Evolutionary conservation across 768 basidiomycete species (phyloP).

Genomic region (Arthromyces matolae): DNA sequence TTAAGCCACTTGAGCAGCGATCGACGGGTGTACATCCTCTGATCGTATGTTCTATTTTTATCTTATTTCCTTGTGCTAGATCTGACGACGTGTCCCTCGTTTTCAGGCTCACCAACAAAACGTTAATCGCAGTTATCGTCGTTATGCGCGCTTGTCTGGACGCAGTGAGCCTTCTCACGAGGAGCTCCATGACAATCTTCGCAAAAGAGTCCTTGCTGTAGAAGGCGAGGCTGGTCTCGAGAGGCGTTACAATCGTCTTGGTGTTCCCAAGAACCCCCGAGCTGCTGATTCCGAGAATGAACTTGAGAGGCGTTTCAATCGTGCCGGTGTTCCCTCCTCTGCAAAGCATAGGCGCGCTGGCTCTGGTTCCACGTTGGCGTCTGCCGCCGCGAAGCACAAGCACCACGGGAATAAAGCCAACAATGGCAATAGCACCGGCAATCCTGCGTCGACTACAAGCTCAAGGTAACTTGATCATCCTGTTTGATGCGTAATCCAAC

Average conservation of each 20-base stretch:
- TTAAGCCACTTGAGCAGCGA: slow-evolving; percentile 35
- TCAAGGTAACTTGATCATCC: too few species aligned
- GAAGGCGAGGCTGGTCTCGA: slow-evolving; percentile 31
- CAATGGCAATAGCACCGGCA: slow-evolving; percentile 25
- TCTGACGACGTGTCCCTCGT: not conserved
- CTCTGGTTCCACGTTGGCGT: slow-evolving; percentile 16
- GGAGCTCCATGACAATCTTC: slow-evolving; percentile 43
- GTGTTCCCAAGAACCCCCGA: slow-evolving; percentile 25
- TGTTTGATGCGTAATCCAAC: not conserved
- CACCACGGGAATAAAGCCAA: slow-evolving; percentile 1
- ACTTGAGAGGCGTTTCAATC: slow-evolving; percentile 36
- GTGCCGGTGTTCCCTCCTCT: slow-evolving; percentile 25
- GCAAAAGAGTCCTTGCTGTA: slow-evolving; percentile 44
- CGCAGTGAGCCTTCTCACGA: slow-evolving; percentile 46
- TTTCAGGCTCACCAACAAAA: slow-evolving; percentile 63
- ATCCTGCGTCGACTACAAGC: not conserved
- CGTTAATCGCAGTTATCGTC: slow-evolving; percentile 60
- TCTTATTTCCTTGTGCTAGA: not conserved
- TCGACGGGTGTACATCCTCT: slow-evolving; percentile 28
- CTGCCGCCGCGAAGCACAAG: slow-evolving; percentile 9
- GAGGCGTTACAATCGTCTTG: slow-evolving; percentile 35
- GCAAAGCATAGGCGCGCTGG: too few species aligned
- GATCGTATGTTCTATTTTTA: slow-evolving; percentile 29
- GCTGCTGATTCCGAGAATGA: slow-evolving; percentile 31
- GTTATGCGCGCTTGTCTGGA: slow-evolving; percentile 68